phyloP scores from a whole-genome alignment of 495 filamentous ascomycete species.

The Penicillium robsamsonii region DNA sequence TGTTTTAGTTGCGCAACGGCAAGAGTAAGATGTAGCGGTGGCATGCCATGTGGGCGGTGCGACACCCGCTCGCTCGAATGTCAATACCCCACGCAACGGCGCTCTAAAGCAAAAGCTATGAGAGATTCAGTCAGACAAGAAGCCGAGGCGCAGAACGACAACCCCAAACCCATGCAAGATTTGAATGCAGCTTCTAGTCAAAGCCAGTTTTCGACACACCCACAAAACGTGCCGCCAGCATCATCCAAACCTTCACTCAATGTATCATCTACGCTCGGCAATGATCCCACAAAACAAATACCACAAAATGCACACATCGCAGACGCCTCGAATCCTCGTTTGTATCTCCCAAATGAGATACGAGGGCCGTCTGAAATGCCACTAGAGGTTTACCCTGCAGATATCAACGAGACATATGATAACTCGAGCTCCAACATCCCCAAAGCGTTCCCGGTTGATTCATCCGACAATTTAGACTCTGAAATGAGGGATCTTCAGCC shows the following conservation, averaged over 20 bases:
- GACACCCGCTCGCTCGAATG: constrained; percentile 51
- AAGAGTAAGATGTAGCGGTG: constrained; percentile 56
- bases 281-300: constrained; percentile 1
- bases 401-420: constrained; percentile 16
- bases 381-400: constrained; percentile 12
- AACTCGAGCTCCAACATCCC: constrained; percentile 13
- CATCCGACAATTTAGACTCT: constrained; percentile 8
- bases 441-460: constrained; percentile 10
- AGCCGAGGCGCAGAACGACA: constrained; percentile 13
- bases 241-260: constrained; percentile 12
- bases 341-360: constrained; percentile 16
- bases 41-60: constrained; percentile 52
- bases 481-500: constrained; percentile 18
- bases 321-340: constrained; percentile 6
- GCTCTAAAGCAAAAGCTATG: constrained; percentile 37
- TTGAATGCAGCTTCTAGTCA: constrained; percentile 14
- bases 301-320: constrained; percentile 6
- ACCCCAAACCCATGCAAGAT: constrained; percentile 3
- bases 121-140: constrained; percentile 18
- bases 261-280: background rate
- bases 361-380: constrained; percentile 7
- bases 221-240: constrained; percentile 1
- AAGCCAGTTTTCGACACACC: constrained; percentile 23
- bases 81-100: constrained; percentile 47
- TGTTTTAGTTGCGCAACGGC: constrained; percentile 56